Evolutionary conservation across 768 basidiomycete genomes (phyloP).

Genomic region (Goffeauzyma gilvescens): DNA sequence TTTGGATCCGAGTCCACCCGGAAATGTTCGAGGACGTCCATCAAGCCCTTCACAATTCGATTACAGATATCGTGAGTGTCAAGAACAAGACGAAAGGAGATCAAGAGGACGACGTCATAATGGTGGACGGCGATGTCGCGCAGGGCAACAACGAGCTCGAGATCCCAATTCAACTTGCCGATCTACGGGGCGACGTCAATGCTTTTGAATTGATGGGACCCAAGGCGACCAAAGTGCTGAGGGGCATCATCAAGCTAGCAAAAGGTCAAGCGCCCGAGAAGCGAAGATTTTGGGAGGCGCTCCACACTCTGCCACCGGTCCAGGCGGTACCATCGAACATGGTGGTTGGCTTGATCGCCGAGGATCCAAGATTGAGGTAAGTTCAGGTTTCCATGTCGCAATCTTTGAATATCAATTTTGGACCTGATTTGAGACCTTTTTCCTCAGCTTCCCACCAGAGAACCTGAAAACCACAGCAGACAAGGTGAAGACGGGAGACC

Average conservation of each 20-base stretch:
- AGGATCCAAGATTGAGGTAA: constrained; percentile 74
- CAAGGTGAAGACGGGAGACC: constrained; percentile 20
- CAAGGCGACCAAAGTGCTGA: constrained; percentile 49
- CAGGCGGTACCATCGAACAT: constrained; percentile 53
- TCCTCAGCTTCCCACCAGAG: constrained; percentile 59
- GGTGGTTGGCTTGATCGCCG: constrained; percentile 56
- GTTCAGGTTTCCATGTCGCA: constrained; percentile 16
- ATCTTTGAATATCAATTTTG: too few relatives aligned
- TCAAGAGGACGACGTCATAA: background rate
- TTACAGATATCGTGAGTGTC: constrained; percentile 38
- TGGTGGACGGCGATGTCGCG: too few relatives aligned
- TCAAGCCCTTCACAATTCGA: constrained; percentile 38
- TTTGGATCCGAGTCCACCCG: constrained; percentile 72
- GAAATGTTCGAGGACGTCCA: constrained; percentile 45
- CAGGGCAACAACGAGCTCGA: too few relatives aligned
- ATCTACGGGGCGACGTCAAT: constrained; percentile 52
- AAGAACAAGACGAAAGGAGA: constrained; percentile 12
- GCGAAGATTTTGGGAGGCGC: constrained; percentile 1
- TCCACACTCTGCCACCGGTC: constrained; percentile 42
- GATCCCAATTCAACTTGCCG: constrained; percentile 51
- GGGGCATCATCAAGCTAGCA: constrained; percentile 33
- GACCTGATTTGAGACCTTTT: too few relatives aligned
- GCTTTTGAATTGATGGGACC: constrained; percentile 82
- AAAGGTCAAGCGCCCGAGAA: constrained; percentile 6
- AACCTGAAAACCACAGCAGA: constrained; percentile 44